phyloP scores from a whole-genome alignment of 1,284 basidiomycete genomes.

The Cryptococcus amylolentus region DNA sequence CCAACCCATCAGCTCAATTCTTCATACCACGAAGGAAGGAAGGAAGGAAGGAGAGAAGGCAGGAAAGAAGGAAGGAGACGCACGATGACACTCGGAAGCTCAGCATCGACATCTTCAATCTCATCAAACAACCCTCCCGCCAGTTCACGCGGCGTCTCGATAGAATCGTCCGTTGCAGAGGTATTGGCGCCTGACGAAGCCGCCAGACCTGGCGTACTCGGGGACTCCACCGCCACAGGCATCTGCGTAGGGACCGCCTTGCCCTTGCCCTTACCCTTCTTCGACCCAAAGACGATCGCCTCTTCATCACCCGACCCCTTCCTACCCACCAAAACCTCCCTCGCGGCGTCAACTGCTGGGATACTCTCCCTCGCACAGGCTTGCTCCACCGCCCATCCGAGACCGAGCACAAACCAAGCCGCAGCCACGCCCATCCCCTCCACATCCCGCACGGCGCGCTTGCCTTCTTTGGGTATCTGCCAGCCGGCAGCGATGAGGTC shows the following conservation, averaged over 20 bases:
- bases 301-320: background rate
- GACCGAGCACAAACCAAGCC: conserved; percentile 41
- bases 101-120: conserved; percentile 10
- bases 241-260: background rate
- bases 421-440: conserved; percentile 43
- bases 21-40: too few relatives aligned
- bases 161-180: background rate
- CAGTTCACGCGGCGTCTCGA: background rate
- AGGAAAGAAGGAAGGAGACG: conserved; percentile 3
- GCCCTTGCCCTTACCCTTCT: background rate
- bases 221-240: too few relatives aligned
- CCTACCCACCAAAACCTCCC: background rate
- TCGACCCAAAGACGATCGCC: background rate
- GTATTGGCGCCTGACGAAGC: too few relatives aligned
- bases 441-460: conserved; percentile 38
- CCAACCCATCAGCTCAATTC: too few relatives aligned
- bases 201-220: too few relatives aligned
- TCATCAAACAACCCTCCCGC: background rate
- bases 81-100: conserved; percentile 31
- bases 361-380: too few relatives aligned
- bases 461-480: conserved; percentile 41
- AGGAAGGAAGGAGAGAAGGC: too few relatives aligned
- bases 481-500: conserved; percentile 31
- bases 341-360: too few relatives aligned
- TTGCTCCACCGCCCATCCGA: conserved; percentile 40